phyloP scores from a whole-genome alignment of 805 yeast species.

The Barnettozyma populi region DNA sequence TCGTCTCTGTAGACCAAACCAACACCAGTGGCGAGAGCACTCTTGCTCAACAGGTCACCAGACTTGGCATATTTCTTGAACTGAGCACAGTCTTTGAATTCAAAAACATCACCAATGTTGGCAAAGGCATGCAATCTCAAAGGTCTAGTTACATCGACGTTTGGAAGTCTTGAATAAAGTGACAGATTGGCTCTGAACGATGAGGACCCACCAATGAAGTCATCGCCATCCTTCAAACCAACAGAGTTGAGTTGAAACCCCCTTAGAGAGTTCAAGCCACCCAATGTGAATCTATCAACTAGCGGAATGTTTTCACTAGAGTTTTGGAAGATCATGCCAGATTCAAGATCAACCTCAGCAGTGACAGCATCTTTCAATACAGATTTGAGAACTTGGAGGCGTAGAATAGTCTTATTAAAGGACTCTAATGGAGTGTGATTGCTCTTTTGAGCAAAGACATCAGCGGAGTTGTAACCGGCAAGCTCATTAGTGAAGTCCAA shows the following conservation, averaged over 20 bases:
- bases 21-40: slow-evolving; percentile 43
- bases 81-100: slow-evolving; percentile 15
- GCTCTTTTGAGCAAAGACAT: slow-evolving; percentile 26
- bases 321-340: slow-evolving; percentile 45
- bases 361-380: slow-evolving; percentile 42
- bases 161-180: slow-evolving; percentile 50
- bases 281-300: slow-evolving; percentile 68
- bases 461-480: slow-evolving; percentile 24
- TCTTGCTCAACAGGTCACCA: slow-evolving; percentile 23
- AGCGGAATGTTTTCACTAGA: slow-evolving; percentile 41
- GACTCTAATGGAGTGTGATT: slow-evolving; percentile 27
- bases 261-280: slow-evolving; percentile 57
- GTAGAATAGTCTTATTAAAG: slow-evolving; percentile 18
- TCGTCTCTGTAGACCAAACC: slow-evolving; percentile 51
- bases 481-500: slow-evolving; percentile 41
- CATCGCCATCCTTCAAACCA: slow-evolving; percentile 43
- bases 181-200: slow-evolving; percentile 45
- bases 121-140: slow-evolving; percentile 56
- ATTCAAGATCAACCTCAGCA: slow-evolving; percentile 37
- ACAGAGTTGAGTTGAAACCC: slow-evolving; percentile 61
- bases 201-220: slow-evolving; percentile 53
- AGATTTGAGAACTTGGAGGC: slow-evolving; percentile 31
- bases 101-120: slow-evolving; percentile 49
- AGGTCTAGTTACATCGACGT: slow-evolving; percentile 38
- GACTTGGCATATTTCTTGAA: slow-evolving; percentile 16